These are phyloP conservation scores for Platanthera zijinensis DNA, from an alignment of 106 monocot genomes.

Conservation along the genomic window DNA sequence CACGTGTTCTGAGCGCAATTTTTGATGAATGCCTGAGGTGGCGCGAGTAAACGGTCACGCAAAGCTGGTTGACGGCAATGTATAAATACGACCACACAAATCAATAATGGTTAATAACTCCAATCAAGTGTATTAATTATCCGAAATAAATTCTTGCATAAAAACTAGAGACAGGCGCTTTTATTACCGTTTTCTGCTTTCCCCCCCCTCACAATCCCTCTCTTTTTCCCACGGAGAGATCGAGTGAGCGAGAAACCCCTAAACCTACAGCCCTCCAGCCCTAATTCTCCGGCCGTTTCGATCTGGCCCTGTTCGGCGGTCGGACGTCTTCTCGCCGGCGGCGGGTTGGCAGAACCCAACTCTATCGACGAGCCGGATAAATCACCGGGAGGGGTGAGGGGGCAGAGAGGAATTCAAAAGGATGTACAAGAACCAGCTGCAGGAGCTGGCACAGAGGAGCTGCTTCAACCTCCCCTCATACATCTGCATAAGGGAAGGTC, in stretches of 20 bases:
- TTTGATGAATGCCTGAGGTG: no score
- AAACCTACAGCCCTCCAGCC: background rate
- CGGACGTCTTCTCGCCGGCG: background rate
- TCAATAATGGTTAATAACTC: background rate
- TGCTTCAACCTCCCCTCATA: conserved; percentile 62
- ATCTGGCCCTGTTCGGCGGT: conserved; percentile 1
- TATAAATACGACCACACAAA: no score
- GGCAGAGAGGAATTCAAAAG: background rate
- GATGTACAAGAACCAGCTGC: conserved; percentile 74
- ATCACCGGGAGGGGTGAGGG: background rate
- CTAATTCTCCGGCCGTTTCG: background rate
- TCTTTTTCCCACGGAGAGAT: background rate
- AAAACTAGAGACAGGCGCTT: background rate
- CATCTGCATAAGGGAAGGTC: conserved; percentile 50
- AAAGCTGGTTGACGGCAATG: no score
- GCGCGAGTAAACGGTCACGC: no score
- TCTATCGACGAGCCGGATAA: background rate
- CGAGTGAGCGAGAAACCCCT: background rate
- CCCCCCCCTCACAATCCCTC: background rate
- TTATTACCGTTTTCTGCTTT: conserved; percentile 1
- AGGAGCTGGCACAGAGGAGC: conserved; percentile 65
- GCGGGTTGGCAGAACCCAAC: background rate
- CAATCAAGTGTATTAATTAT: conserved; percentile 1
- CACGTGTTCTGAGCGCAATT: no score
- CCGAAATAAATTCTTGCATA: background rate